Evolutionary conservation across 495 filamentous ascomycete genomes (phyloP), one percentile per base, ranked within the genome.

Genomic region (Bathelium albidoporum): DNA sequence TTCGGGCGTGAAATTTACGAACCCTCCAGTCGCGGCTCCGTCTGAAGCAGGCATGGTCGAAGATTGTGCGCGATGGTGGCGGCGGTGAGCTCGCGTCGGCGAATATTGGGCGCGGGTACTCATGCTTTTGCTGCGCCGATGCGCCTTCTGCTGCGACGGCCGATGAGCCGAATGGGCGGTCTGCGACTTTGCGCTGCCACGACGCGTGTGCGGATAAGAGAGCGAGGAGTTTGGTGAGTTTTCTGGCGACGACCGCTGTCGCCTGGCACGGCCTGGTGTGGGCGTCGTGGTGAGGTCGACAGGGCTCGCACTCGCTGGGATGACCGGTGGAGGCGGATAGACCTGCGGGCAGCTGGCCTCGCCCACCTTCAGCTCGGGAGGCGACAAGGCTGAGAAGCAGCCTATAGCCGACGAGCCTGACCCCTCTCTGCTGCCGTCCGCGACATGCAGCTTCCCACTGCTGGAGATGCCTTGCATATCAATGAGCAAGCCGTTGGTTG

Each of bases 1-100:
- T 16, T 80, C 71, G 0, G 91, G 84, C n/a, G 91, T 96, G 75
- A 87, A 96, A 73, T 97, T 97, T 62, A 95, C 89, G 69, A 98
- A 98, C 1, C 84, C 85, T 44, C 87, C 83, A 11, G 72, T 76
- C 31, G 77, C 77, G 2, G 11, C 59, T 7, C 59, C 41, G 16
- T 24, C 32, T 18, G 16, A 22, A 5, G 45, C 0, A 61, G 36
- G 45, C 20, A 12, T 22, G 5, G 44, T 31, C 1, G 64, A 52
- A 32, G 62, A 61, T 31, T 64, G 65, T 0, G 60, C 49, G 49
- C 49, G 58, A 10, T 64, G 62, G 24, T 64, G 59, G 12, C 55
- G 58, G 59, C 32, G 62, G 34, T 26, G 64, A 61, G 16, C 63
- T 29, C 3, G 61, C 29, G 20, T 34, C 28, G 66, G 32, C 34